Evolutionary conservation across 2,329 filamentous ascomycete genomes (phyloP).

Genomic region (Achaetomium macrosporum): DNA sequence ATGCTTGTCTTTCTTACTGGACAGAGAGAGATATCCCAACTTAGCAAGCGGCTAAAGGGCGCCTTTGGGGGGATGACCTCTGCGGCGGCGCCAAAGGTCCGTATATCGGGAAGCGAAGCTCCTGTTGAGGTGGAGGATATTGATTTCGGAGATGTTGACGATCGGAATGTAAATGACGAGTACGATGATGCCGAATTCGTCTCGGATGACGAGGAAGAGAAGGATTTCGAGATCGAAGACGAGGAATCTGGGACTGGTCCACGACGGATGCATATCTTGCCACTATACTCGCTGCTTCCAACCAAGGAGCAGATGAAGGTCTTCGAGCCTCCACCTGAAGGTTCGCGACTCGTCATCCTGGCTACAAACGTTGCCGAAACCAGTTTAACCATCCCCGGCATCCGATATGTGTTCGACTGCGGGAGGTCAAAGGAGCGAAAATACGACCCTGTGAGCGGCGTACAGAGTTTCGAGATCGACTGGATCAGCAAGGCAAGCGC

Average conservation of each 20-base stretch:
- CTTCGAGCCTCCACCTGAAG: conserved; percentile 78
- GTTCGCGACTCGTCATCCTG: conserved; percentile 77
- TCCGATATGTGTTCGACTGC: conserved; percentile 92
- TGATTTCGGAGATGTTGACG: conserved; percentile 67
- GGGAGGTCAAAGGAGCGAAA: conserved; percentile 88
- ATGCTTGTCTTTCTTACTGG: conserved; percentile 94
- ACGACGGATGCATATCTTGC: conserved; percentile 78
- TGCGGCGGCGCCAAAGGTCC: conserved; percentile 59
- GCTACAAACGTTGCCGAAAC: conserved; percentile 98
- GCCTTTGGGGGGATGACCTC: conserved; percentile 55
- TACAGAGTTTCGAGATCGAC: conserved; percentile 89
- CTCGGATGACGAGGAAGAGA: conserved; percentile 54
- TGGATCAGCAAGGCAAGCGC: conserved; percentile 99
- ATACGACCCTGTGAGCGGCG: conserved; percentile 80
- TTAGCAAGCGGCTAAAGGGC: conserved; percentile 74
- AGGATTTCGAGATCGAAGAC: conserved; percentile 65
- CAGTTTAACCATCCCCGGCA: conserved; percentile 90
- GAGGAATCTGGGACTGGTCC: conserved; percentile 54
- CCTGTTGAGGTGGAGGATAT: conserved; percentile 82
- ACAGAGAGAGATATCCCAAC: conserved; percentile 78
- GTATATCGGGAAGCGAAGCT: conserved; percentile 69
- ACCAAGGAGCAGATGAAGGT: conserved; percentile 87
- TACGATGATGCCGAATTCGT: conserved; percentile 53
- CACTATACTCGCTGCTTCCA: conserved; percentile 86
- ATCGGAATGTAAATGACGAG: conserved; percentile 54